A percentile compares a stretch with the other conserved stretches of the same genome.
Evolutionary conservation across 2,329 filamentous ascomycete genomes (phyloP).

Genomic region (Chlorencoelia australis): DNA sequence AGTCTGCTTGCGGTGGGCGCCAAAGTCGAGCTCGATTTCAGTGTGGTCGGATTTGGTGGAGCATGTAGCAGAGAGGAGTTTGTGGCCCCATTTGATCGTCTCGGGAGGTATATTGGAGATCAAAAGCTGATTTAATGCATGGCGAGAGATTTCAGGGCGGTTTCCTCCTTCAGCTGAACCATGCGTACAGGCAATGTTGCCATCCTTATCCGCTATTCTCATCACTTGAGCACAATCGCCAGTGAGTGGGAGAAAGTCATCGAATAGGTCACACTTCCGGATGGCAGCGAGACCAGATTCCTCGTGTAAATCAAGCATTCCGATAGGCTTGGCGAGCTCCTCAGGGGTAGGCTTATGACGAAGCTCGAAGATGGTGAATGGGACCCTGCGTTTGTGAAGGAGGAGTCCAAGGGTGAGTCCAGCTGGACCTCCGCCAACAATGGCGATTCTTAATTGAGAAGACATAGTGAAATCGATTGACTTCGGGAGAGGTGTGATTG

Average conservation of each 20-base stretch:
- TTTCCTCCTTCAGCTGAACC: slow-evolving; percentile 14
- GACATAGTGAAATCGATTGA: no score
- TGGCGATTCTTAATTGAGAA: no score
- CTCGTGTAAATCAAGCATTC: slow-evolving; percentile 41
- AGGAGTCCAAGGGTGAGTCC: slow-evolving; percentile 39
- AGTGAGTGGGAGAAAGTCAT: slow-evolving; percentile 33
- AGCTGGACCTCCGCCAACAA: slow-evolving; percentile 36
- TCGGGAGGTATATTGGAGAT: slow-evolving; percentile 13
- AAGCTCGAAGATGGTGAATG: slow-evolving; percentile 30
- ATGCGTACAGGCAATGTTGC: slow-evolving; percentile 16
- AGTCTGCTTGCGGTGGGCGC: background rate
- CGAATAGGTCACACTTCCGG: slow-evolving; percentile 33
- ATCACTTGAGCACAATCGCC: slow-evolving; percentile 33
- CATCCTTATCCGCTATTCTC: slow-evolving; percentile 28
- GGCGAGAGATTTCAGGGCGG: slow-evolving; percentile 22
- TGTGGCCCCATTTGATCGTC: slow-evolving; percentile 16
- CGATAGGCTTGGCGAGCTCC: slow-evolving; percentile 26
- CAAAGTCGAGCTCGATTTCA: slow-evolving; percentile 8
- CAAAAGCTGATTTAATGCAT: slow-evolving; percentile 18
- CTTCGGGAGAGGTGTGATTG: no score
- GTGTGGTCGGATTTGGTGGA: no score
- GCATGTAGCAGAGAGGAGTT: background rate
- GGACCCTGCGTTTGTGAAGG: slow-evolving; percentile 31
- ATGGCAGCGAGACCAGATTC: slow-evolving; percentile 36
- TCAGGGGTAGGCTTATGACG: slow-evolving; percentile 22